Conservation (phyloP, 2,329 filamentous ascomycete species). For the Sarocladium kiliense region DNA sequence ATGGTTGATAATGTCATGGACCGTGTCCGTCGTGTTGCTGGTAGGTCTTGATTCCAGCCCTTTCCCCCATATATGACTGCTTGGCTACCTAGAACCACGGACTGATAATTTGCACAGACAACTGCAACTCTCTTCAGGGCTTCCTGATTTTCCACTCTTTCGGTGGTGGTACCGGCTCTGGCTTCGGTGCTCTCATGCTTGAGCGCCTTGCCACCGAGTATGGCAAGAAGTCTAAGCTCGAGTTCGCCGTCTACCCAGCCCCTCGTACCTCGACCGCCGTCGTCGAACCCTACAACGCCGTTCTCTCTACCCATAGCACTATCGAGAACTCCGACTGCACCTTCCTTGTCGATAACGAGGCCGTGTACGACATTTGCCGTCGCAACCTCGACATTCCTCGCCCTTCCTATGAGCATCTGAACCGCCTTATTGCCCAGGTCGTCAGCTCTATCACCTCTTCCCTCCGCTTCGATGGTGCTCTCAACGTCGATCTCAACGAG, state of each 20-base stretch:
- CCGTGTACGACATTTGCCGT: conserved; percentile 70
- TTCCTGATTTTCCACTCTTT: conserved; percentile 74
- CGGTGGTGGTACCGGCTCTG: conserved; percentile 67
- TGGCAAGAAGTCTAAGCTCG: conserved; percentile 73
- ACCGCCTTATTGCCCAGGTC: conserved; percentile 68
- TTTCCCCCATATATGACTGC: too few species aligned
- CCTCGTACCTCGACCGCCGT: conserved; percentile 66
- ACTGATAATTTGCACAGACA: conserved; percentile 41
- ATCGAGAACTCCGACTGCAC: conserved; percentile 75
- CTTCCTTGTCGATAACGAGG: conserved; percentile 72
- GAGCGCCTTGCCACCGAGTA: conserved; percentile 70
- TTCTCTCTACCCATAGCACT: conserved; percentile 69
- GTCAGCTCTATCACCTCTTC: conserved; percentile 71
- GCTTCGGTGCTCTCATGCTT: conserved; percentile 66
- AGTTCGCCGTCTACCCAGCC: conserved; percentile 68
- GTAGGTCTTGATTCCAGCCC: conserved; percentile 35
- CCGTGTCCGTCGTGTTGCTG: conserved; percentile 63
- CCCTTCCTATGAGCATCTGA: conserved; percentile 66
- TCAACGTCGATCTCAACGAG: conserved; percentile 72
- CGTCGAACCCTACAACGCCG: conserved; percentile 70
- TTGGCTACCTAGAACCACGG: neutral
- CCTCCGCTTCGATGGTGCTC: conserved; percentile 65
- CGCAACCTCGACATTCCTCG: conserved; percentile 66
- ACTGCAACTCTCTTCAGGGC: conserved; percentile 67
- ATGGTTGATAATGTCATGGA: conserved; percentile 68